Evolutionary conservation across 2,329 filamentous ascomycete genomes (phyloP).

Genomic region (Diaporthe ilicicola): DNA sequence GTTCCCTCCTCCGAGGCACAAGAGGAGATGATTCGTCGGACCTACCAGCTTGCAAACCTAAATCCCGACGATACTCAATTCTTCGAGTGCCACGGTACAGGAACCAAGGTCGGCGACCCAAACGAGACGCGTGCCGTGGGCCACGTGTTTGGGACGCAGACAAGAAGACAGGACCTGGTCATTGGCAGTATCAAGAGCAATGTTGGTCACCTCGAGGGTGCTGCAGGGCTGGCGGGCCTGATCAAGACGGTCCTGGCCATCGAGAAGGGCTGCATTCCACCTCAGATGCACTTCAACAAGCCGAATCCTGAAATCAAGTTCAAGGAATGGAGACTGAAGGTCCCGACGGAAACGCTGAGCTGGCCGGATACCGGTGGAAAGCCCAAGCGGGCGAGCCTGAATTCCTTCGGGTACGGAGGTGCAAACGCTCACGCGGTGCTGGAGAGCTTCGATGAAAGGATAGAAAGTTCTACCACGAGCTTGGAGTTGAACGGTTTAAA

Average conservation of each 20-base stretch:
- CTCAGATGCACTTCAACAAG: constrained; percentile 46
- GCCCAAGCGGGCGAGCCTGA: constrained; percentile 20
- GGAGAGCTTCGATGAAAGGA: neutral
- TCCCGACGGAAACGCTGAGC: neutral
- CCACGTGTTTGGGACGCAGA: neutral
- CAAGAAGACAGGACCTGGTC: constrained; percentile 39
- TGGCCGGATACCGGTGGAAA: constrained; percentile 11
- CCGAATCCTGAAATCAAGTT: constrained; percentile 46
- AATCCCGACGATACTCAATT: constrained; percentile 39
- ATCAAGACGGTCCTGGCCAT: constrained; percentile 47
- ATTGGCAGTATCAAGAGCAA: constrained; percentile 39
- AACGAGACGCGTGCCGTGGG: constrained; percentile 35
- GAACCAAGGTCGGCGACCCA: constrained; percentile 42
- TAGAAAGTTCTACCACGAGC: neutral
- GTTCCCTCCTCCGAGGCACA: constrained; percentile 60
- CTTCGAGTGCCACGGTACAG: constrained; percentile 19
- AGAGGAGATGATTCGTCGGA: constrained; percentile 41
- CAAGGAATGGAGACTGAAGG: constrained; percentile 39
- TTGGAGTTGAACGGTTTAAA: neutral
- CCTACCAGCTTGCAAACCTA: constrained; percentile 30
- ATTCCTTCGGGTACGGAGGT: constrained; percentile 25
- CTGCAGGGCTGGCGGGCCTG: constrained; percentile 51
- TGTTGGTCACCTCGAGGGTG: constrained; percentile 48
- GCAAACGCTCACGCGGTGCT: constrained; percentile 19
- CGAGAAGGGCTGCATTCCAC: constrained; percentile 45